Conservation (phyloP, 176 grass and related monocot species). For the Carex kokanica region DNA sequence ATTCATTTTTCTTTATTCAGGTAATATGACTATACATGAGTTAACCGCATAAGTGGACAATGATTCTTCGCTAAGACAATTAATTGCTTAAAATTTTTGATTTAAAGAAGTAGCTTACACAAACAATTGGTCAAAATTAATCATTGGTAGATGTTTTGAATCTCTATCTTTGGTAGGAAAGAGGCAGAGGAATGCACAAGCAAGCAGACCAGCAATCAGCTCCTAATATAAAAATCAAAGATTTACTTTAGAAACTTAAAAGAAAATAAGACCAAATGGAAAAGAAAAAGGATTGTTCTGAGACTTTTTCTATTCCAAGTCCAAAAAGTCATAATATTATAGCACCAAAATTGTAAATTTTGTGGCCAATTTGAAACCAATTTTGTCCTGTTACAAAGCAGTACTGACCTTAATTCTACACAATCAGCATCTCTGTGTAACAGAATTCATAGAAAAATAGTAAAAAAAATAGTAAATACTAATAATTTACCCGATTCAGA, state of each 20-base stretch:
- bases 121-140: conserved; percentile 78
- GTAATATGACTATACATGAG: not conserved
- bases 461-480: not conserved
- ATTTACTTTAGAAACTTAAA: not conserved
- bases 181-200: conserved; percentile 78
- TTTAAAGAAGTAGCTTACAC: conserved; percentile 38
- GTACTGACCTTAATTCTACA: not conserved
- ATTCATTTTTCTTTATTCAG: not conserved
- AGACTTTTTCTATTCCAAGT: not conserved
- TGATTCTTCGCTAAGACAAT: not conserved
- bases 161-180: conserved; percentile 60
- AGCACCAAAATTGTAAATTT: not conserved
- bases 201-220: conserved; percentile 60
- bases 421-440: not conserved
- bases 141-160: conserved; percentile 41
- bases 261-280: not conserved
- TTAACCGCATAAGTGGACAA: not conserved
- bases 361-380: not conserved
- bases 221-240: conserved; percentile 36
- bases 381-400: not conserved
- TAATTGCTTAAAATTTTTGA: not conserved
- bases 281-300: not conserved
- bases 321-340: not conserved
- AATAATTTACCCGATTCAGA: conserved; percentile 35
- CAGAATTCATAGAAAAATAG: not conserved